Conservation (phyloP, 345 rosid species). For the Brassica napus region DNA sequence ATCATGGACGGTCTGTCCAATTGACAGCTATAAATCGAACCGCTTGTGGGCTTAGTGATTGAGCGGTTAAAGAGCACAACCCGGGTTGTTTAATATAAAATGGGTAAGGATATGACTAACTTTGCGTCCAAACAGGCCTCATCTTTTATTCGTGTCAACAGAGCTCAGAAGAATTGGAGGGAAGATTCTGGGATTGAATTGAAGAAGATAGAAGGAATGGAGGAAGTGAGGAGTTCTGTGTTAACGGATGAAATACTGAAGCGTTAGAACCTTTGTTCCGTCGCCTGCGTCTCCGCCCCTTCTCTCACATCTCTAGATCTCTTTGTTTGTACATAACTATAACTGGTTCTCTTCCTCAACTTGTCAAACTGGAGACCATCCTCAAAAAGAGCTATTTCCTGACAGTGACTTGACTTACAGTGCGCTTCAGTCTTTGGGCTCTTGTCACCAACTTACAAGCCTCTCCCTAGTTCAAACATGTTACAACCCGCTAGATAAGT, state of each 20-base stretch:
- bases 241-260: slow-evolving; percentile 47
- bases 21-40: too few species aligned
- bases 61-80: too few species aligned
- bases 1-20: too few species aligned
- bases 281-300: slow-evolving; percentile 49
- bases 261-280: slow-evolving; percentile 48
- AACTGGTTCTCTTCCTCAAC: slow-evolving; percentile 48
- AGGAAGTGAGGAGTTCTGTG: slow-evolving; percentile 28
- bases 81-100: neutral
- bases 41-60: too few species aligned
- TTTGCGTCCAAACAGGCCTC: slow-evolving; percentile 22
- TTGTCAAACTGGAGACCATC: slow-evolving; percentile 61
- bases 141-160: neutral
- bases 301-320: too few species aligned
- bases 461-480: slow-evolving; percentile 57
- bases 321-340: slow-evolving; percentile 16
- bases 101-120: neutral
- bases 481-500: slow-evolving; percentile 45
- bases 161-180: neutral
- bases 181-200: too few species aligned
- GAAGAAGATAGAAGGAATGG: slow-evolving; percentile 6
- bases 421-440: slow-evolving; percentile 55
- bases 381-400: slow-evolving; percentile 41
- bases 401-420: slow-evolving; percentile 8
- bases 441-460: slow-evolving; percentile 45